Base-by-base conservation (phyloP, 2,329 filamentous ascomycete genomes). In the Diaporthe citriasiana region DNA sequence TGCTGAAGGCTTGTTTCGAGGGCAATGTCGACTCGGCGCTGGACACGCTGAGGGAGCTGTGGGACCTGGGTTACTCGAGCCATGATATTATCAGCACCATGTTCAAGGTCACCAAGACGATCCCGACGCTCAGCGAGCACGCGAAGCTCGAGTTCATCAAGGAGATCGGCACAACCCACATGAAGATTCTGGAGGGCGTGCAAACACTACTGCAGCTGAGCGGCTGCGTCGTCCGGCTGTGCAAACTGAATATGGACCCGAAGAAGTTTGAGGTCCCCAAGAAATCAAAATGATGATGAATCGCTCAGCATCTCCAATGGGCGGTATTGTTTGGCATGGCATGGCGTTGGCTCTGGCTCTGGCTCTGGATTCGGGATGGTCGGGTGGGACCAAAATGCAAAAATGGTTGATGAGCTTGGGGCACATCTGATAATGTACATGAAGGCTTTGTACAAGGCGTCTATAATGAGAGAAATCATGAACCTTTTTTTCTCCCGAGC, bases 51-150 rank as follows among this genome's bases (percentile, higher is more conserved):
- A 94, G 95, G 78, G 97, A 98, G 85, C 88, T 99, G 55, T 99
- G 97, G 96, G 91, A 93, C 75, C 86, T 98, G 75, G 97, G 97
- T 19, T 99, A 99, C 85, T 98, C 95, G n/a, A 97, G 95, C 79
- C 96, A 99, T 85, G 97, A 99, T 83, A 98, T 99, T 79, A 97
- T 99, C 83, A 97, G 94, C 85, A 99, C 96, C 76, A 99, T 99
- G 97, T 98, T 99, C 88, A 93, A 93, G 80, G 97, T 99, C 75
- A 98, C 97, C 59, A 99, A 98, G 87, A 97, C 95, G 1, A 95
- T 98, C 74, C 94, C 94, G 2, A 95, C 93, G 1, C 86, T 99
- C 73, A 97, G 95, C 78, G 97, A 99, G 84, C 95, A 98, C 83
- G 92, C 95, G 22, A 98, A 98, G 86, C 87, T 99, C 76, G 96